Evolutionary conservation across 768 basidiomycete species (phyloP), one percentile per base, ranked within the genome.

Genomic region (Rhodotorula toruloides): DNA sequence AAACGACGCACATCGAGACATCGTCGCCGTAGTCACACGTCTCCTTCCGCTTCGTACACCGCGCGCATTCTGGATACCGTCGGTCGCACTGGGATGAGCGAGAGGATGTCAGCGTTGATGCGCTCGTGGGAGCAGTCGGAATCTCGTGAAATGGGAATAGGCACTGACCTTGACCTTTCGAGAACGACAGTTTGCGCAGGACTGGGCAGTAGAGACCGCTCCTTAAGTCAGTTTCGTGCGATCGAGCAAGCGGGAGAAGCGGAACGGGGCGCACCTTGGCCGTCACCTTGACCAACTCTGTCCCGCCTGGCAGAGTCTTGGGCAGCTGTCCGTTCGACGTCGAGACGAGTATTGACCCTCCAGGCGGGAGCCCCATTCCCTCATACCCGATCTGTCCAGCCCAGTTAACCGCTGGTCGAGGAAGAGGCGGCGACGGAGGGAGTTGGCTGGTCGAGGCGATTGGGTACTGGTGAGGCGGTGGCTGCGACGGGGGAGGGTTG

Each of bases 11-110:
- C 67, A 68, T 49, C 0, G 62, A 59, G 4, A 68, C 48, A 13
- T 68, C 67, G n/a, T 63, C 56, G 21, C 66, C 63, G 34, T 63
- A 68, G n/a, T 63, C 67, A 32, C 67, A 68, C 16, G 2, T 3
- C 43, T 68, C 67, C 29, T 56, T 68, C 2, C 67, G 57, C 44
- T 68, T 68, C 37, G 40, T 21, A 32, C 67, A 68, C 13, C 67
- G 46, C 16, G 67, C 17, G 36, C 67, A 68, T 14, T 64, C 47
- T 0, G 67, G 67, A 27, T 61, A 68, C 13, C 58, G 27, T 1
- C 67, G 61, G 39, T 68, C 67, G 58, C 67, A 68, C 67, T 68
- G 52, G 12, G 12, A 3, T 22, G 21, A 21, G 29, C 11, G 8
- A 25, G 11, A 19, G 17, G 37, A 32, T 6, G 10, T 22, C 39